Evolutionary conservation across 305 asterid species (phyloP).

Genomic region (Caryopteris hybrid): DNA sequence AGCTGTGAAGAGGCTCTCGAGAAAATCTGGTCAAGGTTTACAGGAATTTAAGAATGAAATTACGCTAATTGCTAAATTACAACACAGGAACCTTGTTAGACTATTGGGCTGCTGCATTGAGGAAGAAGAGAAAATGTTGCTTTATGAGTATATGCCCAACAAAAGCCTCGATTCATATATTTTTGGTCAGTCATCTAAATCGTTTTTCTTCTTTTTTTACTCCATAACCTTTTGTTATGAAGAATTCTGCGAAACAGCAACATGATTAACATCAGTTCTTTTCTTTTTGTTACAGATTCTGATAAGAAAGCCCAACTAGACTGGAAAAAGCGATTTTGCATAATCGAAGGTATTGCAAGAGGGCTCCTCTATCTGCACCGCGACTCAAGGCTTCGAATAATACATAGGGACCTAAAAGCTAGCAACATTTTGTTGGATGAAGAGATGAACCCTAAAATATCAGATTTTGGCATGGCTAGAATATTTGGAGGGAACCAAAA

Average conservation of each 20-base stretch:
- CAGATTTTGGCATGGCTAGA: slow-evolving; percentile 98
- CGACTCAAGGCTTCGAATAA: slow-evolving; percentile 84
- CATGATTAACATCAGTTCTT: not conserved
- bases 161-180: slow-evolving; percentile 75
- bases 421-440: slow-evolving; percentile 86
- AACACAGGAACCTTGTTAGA: slow-evolving; percentile 75
- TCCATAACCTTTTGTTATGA: not conserved
- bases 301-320: slow-evolving; percentile 50
- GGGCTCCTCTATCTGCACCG: slow-evolving; percentile 91
- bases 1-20: slow-evolving; percentile 86
- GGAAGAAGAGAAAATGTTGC: slow-evolving; percentile 75
- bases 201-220: not conserved
- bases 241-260: not conserved
- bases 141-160: slow-evolving; percentile 88
- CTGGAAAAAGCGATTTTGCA: slow-evolving; percentile 62
- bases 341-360: slow-evolving; percentile 87
- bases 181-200: slow-evolving; percentile 47
- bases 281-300: slow-evolving; percentile 34
- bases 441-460: slow-evolving; percentile 89
- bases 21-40: slow-evolving; percentile 73
- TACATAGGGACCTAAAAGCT: slow-evolving; percentile 83
- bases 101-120: slow-evolving; percentile 80
- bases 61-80: slow-evolving; percentile 69
- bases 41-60: slow-evolving; percentile 83
- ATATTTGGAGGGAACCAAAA: slow-evolving; percentile 81